Evolutionary conservation across 192 early-diverging fungal genomes (phyloP).

Genomic region (Umbelopsis sp.): DNA sequence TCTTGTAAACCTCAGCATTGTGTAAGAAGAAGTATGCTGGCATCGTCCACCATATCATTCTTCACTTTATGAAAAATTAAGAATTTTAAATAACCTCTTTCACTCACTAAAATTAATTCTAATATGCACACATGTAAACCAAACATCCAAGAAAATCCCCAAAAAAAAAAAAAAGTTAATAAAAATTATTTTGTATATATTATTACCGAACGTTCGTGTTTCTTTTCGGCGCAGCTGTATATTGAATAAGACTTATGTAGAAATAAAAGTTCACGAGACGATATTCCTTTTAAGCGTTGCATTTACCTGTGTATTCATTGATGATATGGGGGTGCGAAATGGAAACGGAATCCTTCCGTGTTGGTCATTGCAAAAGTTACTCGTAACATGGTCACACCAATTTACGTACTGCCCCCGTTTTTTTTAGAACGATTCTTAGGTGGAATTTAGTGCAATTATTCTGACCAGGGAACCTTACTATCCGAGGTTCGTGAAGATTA

Average conservation of each 20-base stretch:
- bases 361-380: background rate
- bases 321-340: background rate
- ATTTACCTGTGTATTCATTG: background rate
- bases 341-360: background rate
- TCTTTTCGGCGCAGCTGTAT: background rate
- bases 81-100: background rate
- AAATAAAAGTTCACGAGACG: background rate
- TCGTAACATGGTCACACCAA: background rate
- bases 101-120: background rate
- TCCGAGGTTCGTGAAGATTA: background rate
- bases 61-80: background rate
- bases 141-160: background rate
- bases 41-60: background rate
- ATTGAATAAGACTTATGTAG: background rate
- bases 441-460: background rate
- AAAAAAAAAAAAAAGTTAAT: background rate
- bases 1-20: background rate
- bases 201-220: background rate
- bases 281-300: background rate
- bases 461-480: background rate
- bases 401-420: background rate
- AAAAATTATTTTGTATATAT: background rate
- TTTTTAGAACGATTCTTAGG: background rate
- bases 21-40: background rate
- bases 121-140: background rate